Evolutionary conservation across 139 green algal species (phyloP), one percentile per base, ranked within the genome.

Genomic region (Chlamydomonas sphaeroides): DNA sequence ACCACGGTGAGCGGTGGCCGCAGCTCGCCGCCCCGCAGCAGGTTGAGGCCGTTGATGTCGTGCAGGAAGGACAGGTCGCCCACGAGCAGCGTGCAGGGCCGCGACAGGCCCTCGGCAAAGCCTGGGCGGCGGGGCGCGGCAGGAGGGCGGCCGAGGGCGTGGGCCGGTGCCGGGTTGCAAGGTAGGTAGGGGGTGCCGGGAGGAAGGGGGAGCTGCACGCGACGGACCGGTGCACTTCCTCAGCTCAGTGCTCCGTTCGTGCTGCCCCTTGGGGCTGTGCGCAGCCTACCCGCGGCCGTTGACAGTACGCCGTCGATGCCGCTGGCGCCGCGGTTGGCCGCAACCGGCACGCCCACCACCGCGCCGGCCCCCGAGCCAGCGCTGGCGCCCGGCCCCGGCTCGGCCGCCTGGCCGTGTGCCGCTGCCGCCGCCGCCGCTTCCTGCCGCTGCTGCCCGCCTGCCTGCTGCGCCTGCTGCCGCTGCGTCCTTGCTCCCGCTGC

Each of bases 1-100:
- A 99, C 93, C 28, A 98, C 93, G 10, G 94, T 98, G 48, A 99
- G 83, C 28, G 97, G 94, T 30, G 95, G 92, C 32, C 91, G 88
- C 83, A 87, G 68, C 83, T 80, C 80, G 65, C 92, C 91, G 36
- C 79, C 89, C 41, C 93, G 90, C 67, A 99, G 91, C 78, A 99
- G 89, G 61, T 91, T 92, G 15, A 99, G 90, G 0, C 96, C 97
- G 87, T 99, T 99, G 78, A 92, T 93, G 89, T 99, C 97, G 78
- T 99, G 97, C 71, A 99, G 84, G 87, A 99, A 99, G n/a, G 96
- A 99, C 36, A 99, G 84, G 86, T 99, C 97, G 15, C 97, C 97
- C 0, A 99, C 78, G 30, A 99, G 67, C 66, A 99, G 91, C 5
- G 96, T 99, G 51, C 92, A 83, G 32, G 92, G 90, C 0, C 92